Conservation (phyloP, 345 rosid species). For the Salix brachista region DNA sequence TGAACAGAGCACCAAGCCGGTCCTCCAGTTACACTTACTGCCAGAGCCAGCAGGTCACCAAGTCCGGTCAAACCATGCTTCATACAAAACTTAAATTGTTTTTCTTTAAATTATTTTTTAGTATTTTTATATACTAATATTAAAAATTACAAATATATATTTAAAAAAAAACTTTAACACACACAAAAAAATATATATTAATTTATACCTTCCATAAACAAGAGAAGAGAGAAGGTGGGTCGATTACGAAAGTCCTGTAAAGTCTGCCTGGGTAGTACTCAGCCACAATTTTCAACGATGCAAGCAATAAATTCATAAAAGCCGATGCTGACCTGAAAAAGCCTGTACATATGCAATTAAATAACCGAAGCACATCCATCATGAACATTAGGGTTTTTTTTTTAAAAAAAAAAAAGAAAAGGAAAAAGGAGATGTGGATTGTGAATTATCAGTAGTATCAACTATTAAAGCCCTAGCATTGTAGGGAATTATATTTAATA, state of each 20-base stretch:
- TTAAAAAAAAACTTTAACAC: no score
- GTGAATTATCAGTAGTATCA: neutral
- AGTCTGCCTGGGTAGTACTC: slow-evolving; percentile 86
- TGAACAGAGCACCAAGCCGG: neutral
- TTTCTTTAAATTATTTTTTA: no score
- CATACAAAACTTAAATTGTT: no score
- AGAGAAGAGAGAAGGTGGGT: slow-evolving; percentile 92
- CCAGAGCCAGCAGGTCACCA: slow-evolving; percentile 4
- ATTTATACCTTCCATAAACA: slow-evolving; percentile 82
- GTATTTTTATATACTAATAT: no score
- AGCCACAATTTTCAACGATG: slow-evolving; percentile 68
- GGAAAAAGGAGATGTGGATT: neutral
- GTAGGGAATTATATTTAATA: neutral
- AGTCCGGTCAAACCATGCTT: no score
- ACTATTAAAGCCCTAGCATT: slow-evolving; percentile 15
- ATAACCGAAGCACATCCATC: neutral
- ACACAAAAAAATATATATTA: no score
- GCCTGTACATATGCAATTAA: slow-evolving; percentile 44
- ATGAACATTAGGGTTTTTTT: no score
- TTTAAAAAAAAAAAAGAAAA: no score
- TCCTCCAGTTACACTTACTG: slow-evolving; percentile 8
- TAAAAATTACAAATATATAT: no score
- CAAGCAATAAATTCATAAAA: slow-evolving; percentile 66
- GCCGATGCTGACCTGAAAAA: slow-evolving; percentile 93
- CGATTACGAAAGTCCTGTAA: slow-evolving; percentile 74